Conservation (phyloP, 306 rosid species). For the Rubus idaeus region DNA sequence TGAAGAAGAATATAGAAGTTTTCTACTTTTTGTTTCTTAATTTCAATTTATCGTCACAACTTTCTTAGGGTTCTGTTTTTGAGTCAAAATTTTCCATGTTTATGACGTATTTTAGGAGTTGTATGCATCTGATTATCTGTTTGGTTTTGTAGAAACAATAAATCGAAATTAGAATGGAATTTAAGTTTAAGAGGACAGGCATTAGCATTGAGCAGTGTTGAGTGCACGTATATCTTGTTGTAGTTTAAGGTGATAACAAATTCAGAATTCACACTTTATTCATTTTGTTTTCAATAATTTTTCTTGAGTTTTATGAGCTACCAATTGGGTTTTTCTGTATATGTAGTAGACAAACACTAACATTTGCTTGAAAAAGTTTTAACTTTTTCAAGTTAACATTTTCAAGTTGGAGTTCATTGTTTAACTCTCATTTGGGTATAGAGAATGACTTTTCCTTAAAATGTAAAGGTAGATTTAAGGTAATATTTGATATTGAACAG, state of each 20-base stretch:
- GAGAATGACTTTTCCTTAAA: not conserved
- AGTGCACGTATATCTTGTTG: not conserved
- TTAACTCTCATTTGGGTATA: conserved; percentile 1
- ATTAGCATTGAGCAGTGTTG: not conserved
- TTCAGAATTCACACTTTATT: not conserved
- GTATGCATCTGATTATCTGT: not conserved
- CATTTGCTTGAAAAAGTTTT: not conserved
- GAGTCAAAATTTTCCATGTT: not conserved
- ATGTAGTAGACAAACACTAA: not conserved
- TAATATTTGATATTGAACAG: not conserved
- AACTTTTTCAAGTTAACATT: too few relatives aligned
- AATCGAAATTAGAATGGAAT: not conserved
- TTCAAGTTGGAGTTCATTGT: not conserved
- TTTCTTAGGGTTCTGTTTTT: not conserved
- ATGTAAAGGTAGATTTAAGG: too few relatives aligned
- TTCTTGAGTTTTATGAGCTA: not conserved
- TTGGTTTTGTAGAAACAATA: not conserved
- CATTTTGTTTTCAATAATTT: not conserved
- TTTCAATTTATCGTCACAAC: not conserved
- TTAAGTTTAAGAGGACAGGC: not conserved
- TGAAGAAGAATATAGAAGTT: too few relatives aligned
- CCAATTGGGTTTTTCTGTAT: not conserved
- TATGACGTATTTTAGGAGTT: not conserved
- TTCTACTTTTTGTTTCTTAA: not conserved
- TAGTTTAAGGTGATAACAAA: not conserved